Evolutionary conservation across 1,284 basidiomycete species (phyloP), one percentile per base, ranked within the genome.

Genomic region (Apiotrichum laibachii): DNA sequence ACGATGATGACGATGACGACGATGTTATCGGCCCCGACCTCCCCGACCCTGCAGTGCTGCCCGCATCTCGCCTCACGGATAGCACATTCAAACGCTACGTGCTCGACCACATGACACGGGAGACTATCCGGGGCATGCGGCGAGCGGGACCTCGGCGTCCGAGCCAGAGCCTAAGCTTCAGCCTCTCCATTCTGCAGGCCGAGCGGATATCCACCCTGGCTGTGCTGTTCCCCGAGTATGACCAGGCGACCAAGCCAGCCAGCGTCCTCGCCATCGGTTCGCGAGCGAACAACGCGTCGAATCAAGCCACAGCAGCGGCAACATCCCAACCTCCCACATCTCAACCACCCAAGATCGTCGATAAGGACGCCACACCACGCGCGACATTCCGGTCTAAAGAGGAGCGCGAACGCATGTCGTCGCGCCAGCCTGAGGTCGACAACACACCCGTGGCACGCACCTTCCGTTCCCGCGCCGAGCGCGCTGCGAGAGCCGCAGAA

Each of bases 31-130:
- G 59, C 19, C 56, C 55, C 21, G 63, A 65, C 59, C 69, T 76
- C 2, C 68, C 67, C 1, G 67, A 73, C 46, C 73, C 73, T 0
- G 48, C 58, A 16, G 65, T 63, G 45, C 63, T 77, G 3, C 62
- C 66, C 12, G 65, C 68, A 12, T 67, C 65, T 7, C 71, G 69
- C 19, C 60, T 76, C 4, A 72, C 69, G 8, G 72, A 72, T 15
- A 45, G 45, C 5, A 76, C 71, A 9, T 77, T 72, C 67, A 69
- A 69, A 16, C 68, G 63, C 43, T 77, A 77, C 54, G 57, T 73
- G 13, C 57, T 72, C n/a, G 72, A 77, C 61, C 59, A 72, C 45
- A 68, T 75, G 61, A 69, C 60, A 7, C 66, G 69, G 11, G 65
- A 66, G 37, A 66, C 59, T 12, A 18, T 26, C 3, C 43, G 26